Conservation (phyloP, 2,329 filamentous ascomycete species). For the Penicillium sp. region DNA sequence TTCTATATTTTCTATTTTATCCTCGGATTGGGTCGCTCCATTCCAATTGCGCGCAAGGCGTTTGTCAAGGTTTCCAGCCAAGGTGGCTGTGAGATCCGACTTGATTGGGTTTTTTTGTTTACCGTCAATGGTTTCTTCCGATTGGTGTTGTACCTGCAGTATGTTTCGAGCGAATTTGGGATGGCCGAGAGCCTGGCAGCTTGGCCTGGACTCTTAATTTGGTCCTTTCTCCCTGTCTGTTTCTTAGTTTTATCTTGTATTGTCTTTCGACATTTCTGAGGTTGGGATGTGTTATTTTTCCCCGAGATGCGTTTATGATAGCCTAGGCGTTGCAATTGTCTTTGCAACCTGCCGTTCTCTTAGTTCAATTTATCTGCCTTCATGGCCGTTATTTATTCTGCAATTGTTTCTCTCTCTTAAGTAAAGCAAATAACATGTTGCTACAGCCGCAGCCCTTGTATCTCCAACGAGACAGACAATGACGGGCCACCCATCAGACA, state of each 20-base stretch:
- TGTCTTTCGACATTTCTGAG: background rate
- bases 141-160: background rate
- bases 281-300: background rate
- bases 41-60: background rate
- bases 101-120: background rate
- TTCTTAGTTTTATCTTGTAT: background rate
- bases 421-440: background rate
- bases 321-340: background rate
- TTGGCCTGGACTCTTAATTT: background rate
- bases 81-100: background rate
- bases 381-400: background rate
- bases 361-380: background rate
- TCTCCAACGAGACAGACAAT: too few species aligned
- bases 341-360: background rate
- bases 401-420: background rate
- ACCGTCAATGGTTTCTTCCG: background rate
- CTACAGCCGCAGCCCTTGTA: too few species aligned
- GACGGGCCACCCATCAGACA: too few species aligned
- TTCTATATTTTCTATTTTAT: background rate
- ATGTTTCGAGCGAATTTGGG: conserved; percentile 5
- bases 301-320: background rate
- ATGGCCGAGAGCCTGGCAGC: background rate
- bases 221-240: background rate
- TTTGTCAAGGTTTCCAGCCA: background rate
- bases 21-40: background rate